Percentiles rank a stretch among this genome's conserved stretches.
Evolutionary conservation across 305 asterid genomes (phyloP).

Genomic region (Solanum hybrid): DNA sequence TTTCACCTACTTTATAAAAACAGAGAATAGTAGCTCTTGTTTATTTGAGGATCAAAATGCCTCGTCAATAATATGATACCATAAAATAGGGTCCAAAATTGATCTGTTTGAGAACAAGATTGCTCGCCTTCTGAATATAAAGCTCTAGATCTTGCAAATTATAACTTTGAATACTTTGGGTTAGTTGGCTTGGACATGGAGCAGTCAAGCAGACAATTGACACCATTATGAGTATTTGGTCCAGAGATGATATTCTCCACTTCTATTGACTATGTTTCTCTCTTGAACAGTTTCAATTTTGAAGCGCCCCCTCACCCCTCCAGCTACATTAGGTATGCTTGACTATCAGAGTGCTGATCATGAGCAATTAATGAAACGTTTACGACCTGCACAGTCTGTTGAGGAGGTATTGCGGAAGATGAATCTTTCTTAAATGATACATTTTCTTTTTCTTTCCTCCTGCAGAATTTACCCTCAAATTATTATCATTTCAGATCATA

Average conservation of each 20-base stretch:
- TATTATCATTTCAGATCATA: neutral
- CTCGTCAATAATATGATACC: neutral
- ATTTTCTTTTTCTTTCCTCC: neutral
- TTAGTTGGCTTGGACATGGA: slow-evolving; percentile 4
- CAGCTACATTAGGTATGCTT: slow-evolving; percentile 83
- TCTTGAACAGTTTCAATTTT: slow-evolving; percentile 53
- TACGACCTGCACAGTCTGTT: slow-evolving; percentile 84
- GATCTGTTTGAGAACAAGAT: neutral
- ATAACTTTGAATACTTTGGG: neutral
- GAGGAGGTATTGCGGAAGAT: slow-evolving; percentile 59
- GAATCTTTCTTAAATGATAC: neutral
- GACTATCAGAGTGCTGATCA: slow-evolving; percentile 84
- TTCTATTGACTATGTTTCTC: neutral
- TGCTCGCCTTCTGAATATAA: neutral
- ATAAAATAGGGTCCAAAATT: neutral
- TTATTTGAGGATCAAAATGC: neutral
- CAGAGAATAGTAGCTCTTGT: neutral
- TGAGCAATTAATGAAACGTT: slow-evolving; percentile 90
- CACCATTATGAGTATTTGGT: neutral
- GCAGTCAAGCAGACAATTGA: neutral
- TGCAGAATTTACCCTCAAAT: neutral
- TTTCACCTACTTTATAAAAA: neutral
- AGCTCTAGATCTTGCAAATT: neutral
- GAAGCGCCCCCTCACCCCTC: slow-evolving; percentile 96
- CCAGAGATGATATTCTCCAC: neutral